phyloP scores from a whole-genome alignment of 2,329 filamentous ascomycete genomes.

The Penicillium sp. region DNA sequence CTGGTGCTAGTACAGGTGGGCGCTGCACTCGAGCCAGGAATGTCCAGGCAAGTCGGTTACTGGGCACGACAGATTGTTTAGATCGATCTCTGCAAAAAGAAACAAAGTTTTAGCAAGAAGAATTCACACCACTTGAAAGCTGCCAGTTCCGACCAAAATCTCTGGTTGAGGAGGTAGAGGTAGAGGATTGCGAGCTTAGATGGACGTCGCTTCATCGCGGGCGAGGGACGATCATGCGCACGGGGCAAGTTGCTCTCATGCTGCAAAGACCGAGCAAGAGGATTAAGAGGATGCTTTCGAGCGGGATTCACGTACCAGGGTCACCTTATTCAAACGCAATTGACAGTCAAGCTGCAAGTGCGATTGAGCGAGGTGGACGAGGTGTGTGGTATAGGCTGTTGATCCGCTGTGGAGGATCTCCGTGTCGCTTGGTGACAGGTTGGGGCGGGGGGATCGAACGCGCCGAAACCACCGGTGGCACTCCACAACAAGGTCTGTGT shows the following conservation, averaged over 20 bases:
- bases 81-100: constrained; percentile 19
- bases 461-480: constrained; percentile 17
- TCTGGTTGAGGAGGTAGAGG: background rate
- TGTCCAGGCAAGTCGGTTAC: constrained; percentile 13
- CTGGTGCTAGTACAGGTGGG: constrained; percentile 32
- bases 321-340: constrained; percentile 12
- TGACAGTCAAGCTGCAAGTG: constrained; percentile 8
- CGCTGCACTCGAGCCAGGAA: constrained; percentile 33
- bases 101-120: too few relatives aligned
- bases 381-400: constrained; percentile 15
- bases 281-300: constrained; percentile 2
- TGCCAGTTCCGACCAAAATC: background rate
- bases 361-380: constrained; percentile 8
- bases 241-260: constrained; percentile 15
- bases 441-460: constrained; percentile 30
- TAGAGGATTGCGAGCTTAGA: constrained; percentile 6
- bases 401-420: constrained; percentile 30
- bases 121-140: too few relatives aligned
- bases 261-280: constrained; percentile 4
- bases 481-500: constrained; percentile 6
- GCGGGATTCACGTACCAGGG: constrained; percentile 13
- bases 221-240: constrained; percentile 20
- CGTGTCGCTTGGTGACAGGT: constrained; percentile 38
- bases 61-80: constrained; percentile 22
- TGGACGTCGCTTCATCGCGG: constrained; percentile 11